Percentiles rank a stretch among this genome's conserved stretches.
phyloP scores from a whole-genome alignment of 2,329 filamentous ascomycete species.

The Coleophoma cylindrospora region DNA sequence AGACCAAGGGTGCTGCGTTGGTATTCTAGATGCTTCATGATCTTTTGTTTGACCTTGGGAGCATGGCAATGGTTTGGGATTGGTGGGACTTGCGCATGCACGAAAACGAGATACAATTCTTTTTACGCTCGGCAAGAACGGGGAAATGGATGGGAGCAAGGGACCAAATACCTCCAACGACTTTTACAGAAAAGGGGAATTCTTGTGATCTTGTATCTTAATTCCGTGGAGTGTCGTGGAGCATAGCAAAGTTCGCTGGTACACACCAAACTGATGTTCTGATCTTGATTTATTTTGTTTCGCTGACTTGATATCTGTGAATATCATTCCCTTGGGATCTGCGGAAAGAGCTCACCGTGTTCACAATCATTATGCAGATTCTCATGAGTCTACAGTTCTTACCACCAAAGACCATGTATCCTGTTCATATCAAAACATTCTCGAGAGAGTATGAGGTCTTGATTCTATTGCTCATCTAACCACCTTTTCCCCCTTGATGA shows the following conservation, averaged over 20 bases:
- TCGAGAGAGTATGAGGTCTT: too few species aligned
- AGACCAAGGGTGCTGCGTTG: slow-evolving; percentile 99
- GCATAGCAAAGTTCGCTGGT: slow-evolving; percentile 26
- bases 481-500: too few species aligned
- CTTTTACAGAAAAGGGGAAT: neutral
- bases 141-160: slow-evolving; percentile 15
- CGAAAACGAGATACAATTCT: slow-evolving; percentile 5
- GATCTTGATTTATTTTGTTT: neutral
- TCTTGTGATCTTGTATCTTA: slow-evolving; percentile 21
- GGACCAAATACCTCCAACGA: slow-evolving; percentile 1
- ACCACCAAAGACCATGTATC: too few species aligned
- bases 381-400: too few species aligned
- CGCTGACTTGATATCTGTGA: too few species aligned
- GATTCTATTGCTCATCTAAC: too few species aligned
- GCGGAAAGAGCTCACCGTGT: too few species aligned
- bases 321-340: too few species aligned
- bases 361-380: too few species aligned
- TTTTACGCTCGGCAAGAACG: slow-evolving; percentile 7
- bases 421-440: too few species aligned
- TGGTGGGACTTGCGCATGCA: slow-evolving; percentile 17
- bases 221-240: slow-evolving; percentile 17
- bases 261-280: slow-evolving; percentile 7
- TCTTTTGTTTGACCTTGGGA: slow-evolving; percentile 18
- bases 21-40: slow-evolving; percentile 75
- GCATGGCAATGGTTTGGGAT: slow-evolving; percentile 3